Evolutionary conservation across 163 green algal genomes (phyloP), one percentile per base, ranked within the genome.

Genomic region (Chloroidium sp.): DNA sequence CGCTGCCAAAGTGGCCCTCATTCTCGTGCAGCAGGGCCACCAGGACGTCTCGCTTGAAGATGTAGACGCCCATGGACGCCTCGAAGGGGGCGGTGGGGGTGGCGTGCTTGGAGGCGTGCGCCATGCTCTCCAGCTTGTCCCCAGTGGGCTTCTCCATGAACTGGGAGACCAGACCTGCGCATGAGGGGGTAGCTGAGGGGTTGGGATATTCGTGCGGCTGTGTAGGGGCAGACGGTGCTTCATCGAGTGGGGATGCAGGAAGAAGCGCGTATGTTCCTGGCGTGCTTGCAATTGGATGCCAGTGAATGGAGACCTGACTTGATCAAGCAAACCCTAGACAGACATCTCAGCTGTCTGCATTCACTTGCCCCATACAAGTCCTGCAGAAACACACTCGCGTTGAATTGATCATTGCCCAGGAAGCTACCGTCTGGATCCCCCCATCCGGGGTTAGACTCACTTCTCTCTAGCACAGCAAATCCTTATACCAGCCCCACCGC

Each of bases 61-160:
- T 92, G 87, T 99, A 99, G 90, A 99, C 97, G 76, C 96, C 96
- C 96, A 99, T 99, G 85, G 62, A 79, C 14, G 80, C 83, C 83
- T 92, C 83, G 75, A 87, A 87, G 57, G 83, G 83, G 68, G 81
- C 1, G 58, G 80, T 12, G 4, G 75, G n/a, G 3, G 80, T 82
- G 12, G 80, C 78, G 62, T 87, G 69, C 67, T 79, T 77, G 77
- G 61, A 78, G 61, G 62, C 80, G 59, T 76, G n/a, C 36, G 74
- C 84, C 89, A 97, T 92, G 2, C 60, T 61, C 80, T 86, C 68
- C 76, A 97, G 88, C 58, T 80, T 81, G 0, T 93, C 89, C 4
- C 82, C 85, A 76, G 89, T 91, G 59, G 96, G 96, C 93, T 98
- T 99, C 90, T 99, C 96, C 58, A 93, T 89, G 84, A 99, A 99